These are phyloP conservation scores for Trichoderma guizhouense DNA, from an alignment of 2,329 filamentous ascomycete species.

Conservation along the genomic window DNA sequence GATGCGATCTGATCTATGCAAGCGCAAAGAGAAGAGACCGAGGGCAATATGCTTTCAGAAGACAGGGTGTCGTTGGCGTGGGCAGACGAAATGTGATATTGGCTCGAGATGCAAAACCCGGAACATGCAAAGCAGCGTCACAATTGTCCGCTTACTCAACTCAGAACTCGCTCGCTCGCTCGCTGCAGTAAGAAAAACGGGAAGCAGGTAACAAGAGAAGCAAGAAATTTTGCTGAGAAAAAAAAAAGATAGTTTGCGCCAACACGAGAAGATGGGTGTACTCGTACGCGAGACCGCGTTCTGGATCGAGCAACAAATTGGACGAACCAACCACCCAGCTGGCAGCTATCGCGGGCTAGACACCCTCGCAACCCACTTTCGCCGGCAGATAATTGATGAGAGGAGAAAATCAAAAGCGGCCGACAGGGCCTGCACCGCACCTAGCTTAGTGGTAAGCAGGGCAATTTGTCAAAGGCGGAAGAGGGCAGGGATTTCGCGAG, in stretches of 20 bases:
- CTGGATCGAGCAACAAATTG: neutral
- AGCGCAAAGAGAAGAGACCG: slow-evolving; percentile 27
- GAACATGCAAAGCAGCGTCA: neutral
- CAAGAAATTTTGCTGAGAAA: neutral
- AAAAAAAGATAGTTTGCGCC: slow-evolving; percentile 2
- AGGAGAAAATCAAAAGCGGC: neutral
- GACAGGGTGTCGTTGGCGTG: neutral
- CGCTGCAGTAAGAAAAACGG: neutral
- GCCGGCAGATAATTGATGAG: neutral
- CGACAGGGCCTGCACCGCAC: neutral
- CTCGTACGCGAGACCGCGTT: slow-evolving; percentile 7
- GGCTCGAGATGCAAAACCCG: neutral
- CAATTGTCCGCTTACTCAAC: neutral
- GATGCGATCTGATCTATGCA: neutral
- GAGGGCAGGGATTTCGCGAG: slow-evolving; percentile 4
- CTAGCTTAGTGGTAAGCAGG: neutral
- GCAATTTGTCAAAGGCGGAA: neutral
- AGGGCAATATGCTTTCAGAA: slow-evolving; percentile 17
- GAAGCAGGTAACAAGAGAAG: neutral
- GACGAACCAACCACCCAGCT: neutral
- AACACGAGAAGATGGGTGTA: neutral
- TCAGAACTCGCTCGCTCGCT: neutral
- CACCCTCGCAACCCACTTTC: neutral
- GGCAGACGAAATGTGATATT: neutral
- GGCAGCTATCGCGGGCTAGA: neutral